A percentile compares a stretch with the other conserved stretches of the same genome.
Conservation (phyloP, 176 grass and related monocot species). For the Phoenix dactylifera region DNA sequence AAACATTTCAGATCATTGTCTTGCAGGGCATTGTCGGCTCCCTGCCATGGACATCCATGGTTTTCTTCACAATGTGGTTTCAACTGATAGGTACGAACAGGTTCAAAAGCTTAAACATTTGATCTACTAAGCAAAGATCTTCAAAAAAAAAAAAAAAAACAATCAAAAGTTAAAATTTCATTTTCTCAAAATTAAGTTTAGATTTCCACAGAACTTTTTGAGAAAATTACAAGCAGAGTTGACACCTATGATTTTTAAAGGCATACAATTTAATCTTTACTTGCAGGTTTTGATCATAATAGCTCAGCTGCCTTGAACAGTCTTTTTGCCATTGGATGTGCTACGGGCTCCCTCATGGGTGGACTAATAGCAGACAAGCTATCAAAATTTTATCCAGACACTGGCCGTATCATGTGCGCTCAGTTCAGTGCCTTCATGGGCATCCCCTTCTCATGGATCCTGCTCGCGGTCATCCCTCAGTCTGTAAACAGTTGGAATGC, state of each 20-base stretch:
- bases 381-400: conserved; percentile 51
- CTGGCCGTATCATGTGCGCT: conserved; percentile 76
- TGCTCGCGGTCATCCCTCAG: conserved; percentile 54
- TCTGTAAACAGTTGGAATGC: conserved; percentile 53
- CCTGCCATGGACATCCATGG: conserved; percentile 74
- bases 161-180: too few relatives aligned
- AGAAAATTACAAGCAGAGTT: too few relatives aligned
- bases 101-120: neutral
- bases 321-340: conserved; percentile 74
- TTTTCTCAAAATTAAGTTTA: too few relatives aligned
- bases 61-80: conserved; percentile 99
- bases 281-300: conserved; percentile 68
- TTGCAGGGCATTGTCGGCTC: conserved; percentile 93
- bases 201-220: too few relatives aligned
- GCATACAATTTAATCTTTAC: neutral
- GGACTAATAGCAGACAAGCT: conserved; percentile 64
- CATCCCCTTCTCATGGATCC: conserved; percentile 80
- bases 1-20: conserved; percentile 92
- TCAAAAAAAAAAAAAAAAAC: neutral
- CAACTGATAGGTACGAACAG: conserved; percentile 68
- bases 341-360: conserved; percentile 56
- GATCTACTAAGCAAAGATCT: neutral
- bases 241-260: too few relatives aligned
- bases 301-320: conserved; percentile 72
- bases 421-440: conserved; percentile 96